phyloP scores from a whole-genome alignment of 2,329 filamentous ascomycete species.

The Westerdykella ornata region DNA sequence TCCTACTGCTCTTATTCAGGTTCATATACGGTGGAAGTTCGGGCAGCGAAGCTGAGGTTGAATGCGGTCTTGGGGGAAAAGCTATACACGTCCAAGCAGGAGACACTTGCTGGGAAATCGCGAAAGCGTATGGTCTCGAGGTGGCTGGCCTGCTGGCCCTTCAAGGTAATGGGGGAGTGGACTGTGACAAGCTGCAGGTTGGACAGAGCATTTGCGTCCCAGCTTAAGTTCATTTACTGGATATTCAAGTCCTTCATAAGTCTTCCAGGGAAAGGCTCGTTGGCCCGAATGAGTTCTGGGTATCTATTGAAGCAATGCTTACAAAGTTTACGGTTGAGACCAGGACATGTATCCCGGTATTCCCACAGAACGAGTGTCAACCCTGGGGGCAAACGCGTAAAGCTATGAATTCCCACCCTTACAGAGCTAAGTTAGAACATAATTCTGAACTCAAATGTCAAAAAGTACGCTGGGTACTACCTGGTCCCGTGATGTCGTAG shows the following conservation, averaged over 20 bases:
- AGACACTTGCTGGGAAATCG: constrained; percentile 52
- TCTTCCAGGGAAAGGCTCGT: too few relatives aligned
- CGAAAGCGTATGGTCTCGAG: constrained; percentile 38
- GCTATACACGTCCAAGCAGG: constrained; percentile 41
- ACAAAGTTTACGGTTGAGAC: too few relatives aligned
- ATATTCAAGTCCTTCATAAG: too few relatives aligned
- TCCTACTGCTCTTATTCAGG: constrained; percentile 42
- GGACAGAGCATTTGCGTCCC: constrained; percentile 46
- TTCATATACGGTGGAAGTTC: constrained; percentile 13
- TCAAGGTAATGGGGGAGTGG: constrained; percentile 40
- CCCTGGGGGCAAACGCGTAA: too few relatives aligned
- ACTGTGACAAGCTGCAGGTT: constrained; percentile 44
- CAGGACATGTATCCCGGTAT: too few relatives aligned
- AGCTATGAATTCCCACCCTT: too few relatives aligned
- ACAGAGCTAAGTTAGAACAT: too few relatives aligned
- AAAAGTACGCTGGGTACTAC: not conserved
- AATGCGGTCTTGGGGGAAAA: constrained; percentile 21
- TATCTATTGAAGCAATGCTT: too few relatives aligned
- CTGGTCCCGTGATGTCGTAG: not conserved
- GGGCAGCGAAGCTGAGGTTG: constrained; percentile 9
- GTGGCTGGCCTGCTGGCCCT: constrained; percentile 44
- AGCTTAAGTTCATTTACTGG: constrained; percentile 3
- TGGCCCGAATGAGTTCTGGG: too few relatives aligned
- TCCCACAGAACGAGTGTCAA: too few relatives aligned
- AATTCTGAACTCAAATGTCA: too few relatives aligned